phyloP scores from a whole-genome alignment of 164 flowering plant species.

The Macadamia tetraphylla region DNA sequence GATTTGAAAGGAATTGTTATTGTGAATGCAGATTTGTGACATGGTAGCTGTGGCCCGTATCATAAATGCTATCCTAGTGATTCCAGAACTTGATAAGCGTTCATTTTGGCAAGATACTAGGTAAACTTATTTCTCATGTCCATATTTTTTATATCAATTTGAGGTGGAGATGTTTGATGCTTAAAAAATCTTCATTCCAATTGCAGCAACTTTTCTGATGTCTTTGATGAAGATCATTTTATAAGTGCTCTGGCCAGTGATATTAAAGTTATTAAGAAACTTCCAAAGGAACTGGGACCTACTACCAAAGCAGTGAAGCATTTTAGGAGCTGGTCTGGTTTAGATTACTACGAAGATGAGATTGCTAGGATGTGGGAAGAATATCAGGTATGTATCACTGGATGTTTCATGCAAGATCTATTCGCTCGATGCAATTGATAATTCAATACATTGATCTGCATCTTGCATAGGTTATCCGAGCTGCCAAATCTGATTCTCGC shows the following conservation, averaged over 20 bases:
- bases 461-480: constrained; percentile 69
- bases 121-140: constrained; percentile 23
- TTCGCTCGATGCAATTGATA: background rate
- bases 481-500: constrained; percentile 95
- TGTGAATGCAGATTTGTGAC: constrained; percentile 76
- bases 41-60: constrained; percentile 98
- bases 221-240: constrained; percentile 86
- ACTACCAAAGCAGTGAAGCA: constrained; percentile 64
- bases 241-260: constrained; percentile 66
- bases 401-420: background rate
- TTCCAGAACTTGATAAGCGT: constrained; percentile 89
- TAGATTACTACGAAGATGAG: constrained; percentile 76
- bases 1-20: background rate
- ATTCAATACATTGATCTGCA: background rate
- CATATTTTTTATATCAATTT: background rate
- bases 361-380: constrained; percentile 82
- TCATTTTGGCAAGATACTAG: constrained; percentile 97
- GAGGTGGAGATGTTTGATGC: background rate
- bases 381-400: constrained; percentile 45
- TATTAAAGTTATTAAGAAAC: constrained; percentile 66
- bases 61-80: constrained; percentile 87
- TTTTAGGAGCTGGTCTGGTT: constrained; percentile 90
- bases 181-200: constrained; percentile 5
- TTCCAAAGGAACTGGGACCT: constrained; percentile 60
- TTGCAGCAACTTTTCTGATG: constrained; percentile 92